These are phyloP conservation scores for Hibiscus trionum DNA, from an alignment of 345 rosid species.

Conservation along the genomic window DNA sequence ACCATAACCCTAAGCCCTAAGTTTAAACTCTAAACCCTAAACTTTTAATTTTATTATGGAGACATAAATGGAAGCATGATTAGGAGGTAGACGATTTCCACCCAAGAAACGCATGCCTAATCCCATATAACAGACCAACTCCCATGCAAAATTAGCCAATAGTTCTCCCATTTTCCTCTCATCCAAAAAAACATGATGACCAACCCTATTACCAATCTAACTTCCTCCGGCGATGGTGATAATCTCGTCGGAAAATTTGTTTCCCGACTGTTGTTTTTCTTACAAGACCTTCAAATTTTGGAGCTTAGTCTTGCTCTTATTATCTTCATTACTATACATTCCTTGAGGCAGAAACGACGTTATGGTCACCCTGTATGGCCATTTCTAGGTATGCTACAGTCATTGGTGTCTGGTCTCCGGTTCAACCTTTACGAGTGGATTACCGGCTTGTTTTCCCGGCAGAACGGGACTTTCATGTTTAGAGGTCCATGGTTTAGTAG, in stretches of 20 bases:
- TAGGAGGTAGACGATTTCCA: no score
- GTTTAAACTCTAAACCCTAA: no score
- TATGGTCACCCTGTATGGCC: conserved; percentile 81
- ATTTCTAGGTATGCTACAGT: conserved; percentile 76
- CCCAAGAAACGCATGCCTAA: conserved; percentile 27
- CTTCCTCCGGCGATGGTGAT: conserved; percentile 11
- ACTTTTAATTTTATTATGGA: no score
- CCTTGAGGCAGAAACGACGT: conserved; percentile 43
- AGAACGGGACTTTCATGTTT: conserved; percentile 71
- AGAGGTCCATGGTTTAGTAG: conserved; percentile 74
- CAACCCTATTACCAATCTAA: conserved; percentile 25
- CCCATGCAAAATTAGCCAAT: conserved; percentile 13
- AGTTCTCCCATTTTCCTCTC: conserved; percentile 16
- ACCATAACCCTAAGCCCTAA: no score
- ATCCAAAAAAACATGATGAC: conserved; percentile 47
- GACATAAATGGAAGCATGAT: no score
- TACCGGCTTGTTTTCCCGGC: conserved; percentile 42
- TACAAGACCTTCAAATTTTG: conserved; percentile 39
- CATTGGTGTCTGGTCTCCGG: conserved; percentile 39
- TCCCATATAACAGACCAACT: conserved; percentile 17
- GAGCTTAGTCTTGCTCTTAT: conserved; percentile 46
- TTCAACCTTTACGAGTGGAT: conserved; percentile 67
- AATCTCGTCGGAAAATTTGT: background rate
- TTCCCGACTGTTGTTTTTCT: conserved; percentile 23
- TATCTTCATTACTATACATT: conserved; percentile 39